phyloP scores from a whole-genome alignment of 2,329 filamentous ascomycete species.

The Immersiporthe knoxdaviesiana region DNA sequence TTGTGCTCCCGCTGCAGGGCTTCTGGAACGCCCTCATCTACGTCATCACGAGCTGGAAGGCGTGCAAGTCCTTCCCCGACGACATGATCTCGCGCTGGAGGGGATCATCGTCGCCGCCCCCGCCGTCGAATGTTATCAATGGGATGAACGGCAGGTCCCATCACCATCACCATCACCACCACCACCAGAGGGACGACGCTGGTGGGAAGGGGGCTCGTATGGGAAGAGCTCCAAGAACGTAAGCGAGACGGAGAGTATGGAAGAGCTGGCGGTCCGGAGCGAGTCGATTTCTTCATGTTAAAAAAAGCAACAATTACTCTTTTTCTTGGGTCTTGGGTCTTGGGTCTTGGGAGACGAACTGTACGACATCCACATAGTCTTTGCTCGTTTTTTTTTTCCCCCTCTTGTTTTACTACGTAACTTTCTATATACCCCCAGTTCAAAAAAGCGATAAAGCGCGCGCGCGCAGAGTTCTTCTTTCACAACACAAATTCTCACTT shows the following conservation, averaged over 20 bases:
- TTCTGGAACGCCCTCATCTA: conserved; percentile 87
- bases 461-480: not conserved
- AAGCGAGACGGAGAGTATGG: conserved; percentile 23
- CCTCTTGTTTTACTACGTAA: not conserved
- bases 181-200: too few relatives aligned
- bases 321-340: not conserved
- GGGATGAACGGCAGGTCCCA: conserved; percentile 10
- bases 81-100: conserved; percentile 37
- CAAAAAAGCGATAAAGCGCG: not conserved
- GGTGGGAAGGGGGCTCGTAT: not conserved
- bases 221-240: conserved; percentile 5
- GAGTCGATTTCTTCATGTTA: conserved; percentile 2
- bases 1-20: conserved; percentile 79
- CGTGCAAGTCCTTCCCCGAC: conserved; percentile 55
- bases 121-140: not conserved
- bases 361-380: not conserved
- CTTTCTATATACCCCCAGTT: conserved; percentile 3
- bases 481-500: not conserved
- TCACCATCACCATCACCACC: not conserved
- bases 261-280: conserved; percentile 19
- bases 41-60: conserved; percentile 67
- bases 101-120: not conserved
- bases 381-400: too few relatives aligned
- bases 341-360: not conserved
- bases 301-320: too few relatives aligned